Percentiles rank a stretch among this genome's conserved stretches.
Conservation (phyloP, 2,329 filamentous ascomycete genomes). For the Triangularia verruculosa region DNA sequence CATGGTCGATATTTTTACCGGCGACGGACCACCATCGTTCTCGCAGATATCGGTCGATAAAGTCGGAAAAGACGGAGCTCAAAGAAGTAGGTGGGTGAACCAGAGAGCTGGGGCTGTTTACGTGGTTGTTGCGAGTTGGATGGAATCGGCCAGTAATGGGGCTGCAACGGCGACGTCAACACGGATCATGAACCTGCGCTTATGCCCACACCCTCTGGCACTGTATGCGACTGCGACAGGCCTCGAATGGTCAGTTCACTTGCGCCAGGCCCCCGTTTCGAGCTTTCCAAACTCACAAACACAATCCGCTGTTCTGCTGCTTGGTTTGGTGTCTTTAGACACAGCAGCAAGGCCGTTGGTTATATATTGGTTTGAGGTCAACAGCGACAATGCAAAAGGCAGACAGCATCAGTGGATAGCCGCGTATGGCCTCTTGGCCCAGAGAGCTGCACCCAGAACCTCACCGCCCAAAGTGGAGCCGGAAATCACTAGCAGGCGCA, state of each 20-base stretch:
- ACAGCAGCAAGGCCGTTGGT: not conserved
- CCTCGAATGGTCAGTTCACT: not conserved
- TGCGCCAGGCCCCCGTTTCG: not conserved
- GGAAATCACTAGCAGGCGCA: not conserved
- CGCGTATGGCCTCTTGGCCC: not conserved
- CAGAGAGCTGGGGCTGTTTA: not conserved
- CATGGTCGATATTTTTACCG: conserved; percentile 21
- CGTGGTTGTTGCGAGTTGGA: not conserved
- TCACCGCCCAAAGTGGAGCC: not conserved
- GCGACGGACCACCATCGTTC: conserved; percentile 20
- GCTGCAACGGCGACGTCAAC: conserved; percentile 7
- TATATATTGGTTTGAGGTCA: not conserved
- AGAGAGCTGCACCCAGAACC: not conserved
- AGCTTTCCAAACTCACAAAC: not conserved
- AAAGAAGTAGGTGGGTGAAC: not conserved
- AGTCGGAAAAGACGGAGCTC: not conserved
- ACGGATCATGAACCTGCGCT: conserved; percentile 1
- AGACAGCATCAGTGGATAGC: not conserved
- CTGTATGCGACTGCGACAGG: not conserved
- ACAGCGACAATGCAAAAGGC: not conserved
- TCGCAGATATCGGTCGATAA: not conserved
- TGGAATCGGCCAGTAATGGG: not conserved
- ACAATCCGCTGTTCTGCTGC: not conserved
- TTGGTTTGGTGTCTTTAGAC: not conserved
- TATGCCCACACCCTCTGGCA: not conserved